Evolutionary conservation across 2,329 filamentous ascomycete genomes (phyloP), one percentile per base, ranked within the genome.

Genomic region (Esteya vermicola): DNA sequence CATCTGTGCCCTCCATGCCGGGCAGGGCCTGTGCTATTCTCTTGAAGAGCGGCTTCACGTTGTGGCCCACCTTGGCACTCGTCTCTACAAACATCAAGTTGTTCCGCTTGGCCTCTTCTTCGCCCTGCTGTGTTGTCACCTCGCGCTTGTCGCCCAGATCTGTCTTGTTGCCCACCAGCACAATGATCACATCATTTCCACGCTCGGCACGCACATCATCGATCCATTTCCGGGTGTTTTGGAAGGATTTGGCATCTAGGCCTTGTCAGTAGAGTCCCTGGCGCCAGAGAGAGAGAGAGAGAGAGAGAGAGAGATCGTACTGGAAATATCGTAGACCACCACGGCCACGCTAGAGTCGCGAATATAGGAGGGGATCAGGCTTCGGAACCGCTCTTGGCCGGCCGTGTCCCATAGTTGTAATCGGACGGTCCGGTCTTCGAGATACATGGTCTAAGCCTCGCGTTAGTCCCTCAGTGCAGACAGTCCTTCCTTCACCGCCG

Each of bases 11-110:
- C 60, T 98, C 91, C 91, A 98, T 96, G 19, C 91, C 91, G 8
- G 91, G 91, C 52, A 98, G 67, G 28, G 93, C 91, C 63, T 98
- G 91, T 31, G 93, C 91, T 75, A 98, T 98, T 67, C 86, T 81
- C 70, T 88, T 85, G 67, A 98, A 98, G 43, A 98, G 68, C 50
- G 81, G 84, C 72, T 98, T 98, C 51, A 98, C 93, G 57, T 98
- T 98, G 63, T 96, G 86, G 31, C 93, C 88, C 12, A 94, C 72
- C 71, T 98, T 98, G 40, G 91, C 91, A 60, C 86, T 95, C 40
- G 91, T 98, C 70, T 98, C 91, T 52, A 98, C 91, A 56, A 98
- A 98, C 84, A 98, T 95, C 50, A 95, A 68, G 50, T 91, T 91
- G 62, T 94, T 89, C 70, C 89, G 89, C 74, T 93, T 94, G 33